Conservation (phyloP, 116 monocot genomes). For the Dioscorea cayenensis region DNA sequence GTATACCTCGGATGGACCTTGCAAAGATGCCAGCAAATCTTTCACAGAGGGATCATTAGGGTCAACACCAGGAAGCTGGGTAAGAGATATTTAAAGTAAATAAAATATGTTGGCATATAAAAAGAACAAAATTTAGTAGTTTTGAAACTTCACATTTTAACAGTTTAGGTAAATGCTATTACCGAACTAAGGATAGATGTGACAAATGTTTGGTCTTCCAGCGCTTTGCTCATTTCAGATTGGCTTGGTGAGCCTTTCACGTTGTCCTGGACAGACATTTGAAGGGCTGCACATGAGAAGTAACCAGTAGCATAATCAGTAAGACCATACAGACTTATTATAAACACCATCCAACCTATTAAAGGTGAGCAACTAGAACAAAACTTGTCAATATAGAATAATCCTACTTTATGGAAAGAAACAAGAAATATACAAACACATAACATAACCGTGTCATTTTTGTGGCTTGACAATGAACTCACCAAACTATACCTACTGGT, state of each 20-base stretch:
- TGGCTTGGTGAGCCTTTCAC: constrained; percentile 26
- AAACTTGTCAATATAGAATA: too few species aligned
- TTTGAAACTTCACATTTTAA: not conserved
- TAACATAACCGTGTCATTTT: too few species aligned
- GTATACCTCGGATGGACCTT: constrained; percentile 57
- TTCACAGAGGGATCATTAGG: constrained; percentile 86
- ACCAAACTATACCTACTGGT: too few species aligned
- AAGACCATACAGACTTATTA: not conserved
- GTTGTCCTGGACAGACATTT: constrained; percentile 74
- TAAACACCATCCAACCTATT: too few species aligned
- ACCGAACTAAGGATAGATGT: constrained; percentile 89
- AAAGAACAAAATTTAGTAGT: not conserved
- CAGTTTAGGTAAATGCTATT: constrained; percentile 2
- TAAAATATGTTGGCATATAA: not conserved
- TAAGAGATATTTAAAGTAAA: not conserved
- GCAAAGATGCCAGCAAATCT: constrained; percentile 79
- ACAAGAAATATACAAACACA: too few species aligned
- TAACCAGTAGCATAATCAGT: not conserved
- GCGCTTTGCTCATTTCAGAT: constrained; percentile 64
- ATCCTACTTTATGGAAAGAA: too few species aligned
- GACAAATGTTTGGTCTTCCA: constrained; percentile 85
- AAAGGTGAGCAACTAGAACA: too few species aligned
- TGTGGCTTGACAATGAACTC: too few species aligned
- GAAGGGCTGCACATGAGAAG: constrained; percentile 65
- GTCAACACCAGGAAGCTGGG: constrained; percentile 90